A percentile compares a stretch with the other conserved stretches of the same genome.
These are phyloP conservation scores for Halophytophthora batemanensis DNA, from an alignment of 352 stramenopile species.

Conservation along the genomic window DNA sequence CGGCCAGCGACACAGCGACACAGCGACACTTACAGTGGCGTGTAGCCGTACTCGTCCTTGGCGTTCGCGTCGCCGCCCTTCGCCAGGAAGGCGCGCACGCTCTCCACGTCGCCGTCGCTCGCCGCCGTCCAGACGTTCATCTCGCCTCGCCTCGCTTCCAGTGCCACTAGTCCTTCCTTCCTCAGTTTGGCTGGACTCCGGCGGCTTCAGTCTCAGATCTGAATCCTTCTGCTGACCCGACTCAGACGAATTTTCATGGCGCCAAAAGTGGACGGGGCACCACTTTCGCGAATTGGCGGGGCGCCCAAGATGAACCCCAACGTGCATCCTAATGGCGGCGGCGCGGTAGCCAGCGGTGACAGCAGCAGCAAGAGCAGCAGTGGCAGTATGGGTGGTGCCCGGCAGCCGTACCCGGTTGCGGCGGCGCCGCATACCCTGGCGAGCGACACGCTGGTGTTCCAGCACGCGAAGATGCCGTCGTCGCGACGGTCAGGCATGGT, in stretches of 20 bases:
- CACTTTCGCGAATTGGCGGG: too few relatives aligned
- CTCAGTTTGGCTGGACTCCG: neutral
- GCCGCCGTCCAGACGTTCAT: constrained; percentile 66
- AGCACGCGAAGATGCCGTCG: constrained; percentile 43
- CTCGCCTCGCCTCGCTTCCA: constrained; percentile 13
- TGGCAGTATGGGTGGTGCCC: too few relatives aligned
- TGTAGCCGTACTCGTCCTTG: constrained; percentile 71
- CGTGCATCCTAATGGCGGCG: too few relatives aligned
- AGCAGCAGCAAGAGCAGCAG: too few relatives aligned
- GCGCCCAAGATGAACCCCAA: too few relatives aligned
- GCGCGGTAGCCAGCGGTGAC: too few relatives aligned
- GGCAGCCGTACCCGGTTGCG: too few relatives aligned
- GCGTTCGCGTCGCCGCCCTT: constrained; percentile 42
- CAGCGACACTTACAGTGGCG: constrained; percentile 41
- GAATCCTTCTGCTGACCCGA: too few relatives aligned
- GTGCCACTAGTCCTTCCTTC: too few relatives aligned
- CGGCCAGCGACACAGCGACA: neutral
- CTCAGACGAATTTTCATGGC: too few relatives aligned
- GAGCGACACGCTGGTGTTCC: constrained; percentile 65
- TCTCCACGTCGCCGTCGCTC: constrained; percentile 57
- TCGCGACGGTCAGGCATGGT: constrained; percentile 31
- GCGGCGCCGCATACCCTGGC: constrained; percentile 17
- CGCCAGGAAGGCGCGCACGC: constrained; percentile 45
- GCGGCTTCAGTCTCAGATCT: neutral
- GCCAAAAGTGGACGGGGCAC: too few relatives aligned